Conservation (phyloP, 164 flowering plant genomes). For the Platanus orientalis region DNA sequence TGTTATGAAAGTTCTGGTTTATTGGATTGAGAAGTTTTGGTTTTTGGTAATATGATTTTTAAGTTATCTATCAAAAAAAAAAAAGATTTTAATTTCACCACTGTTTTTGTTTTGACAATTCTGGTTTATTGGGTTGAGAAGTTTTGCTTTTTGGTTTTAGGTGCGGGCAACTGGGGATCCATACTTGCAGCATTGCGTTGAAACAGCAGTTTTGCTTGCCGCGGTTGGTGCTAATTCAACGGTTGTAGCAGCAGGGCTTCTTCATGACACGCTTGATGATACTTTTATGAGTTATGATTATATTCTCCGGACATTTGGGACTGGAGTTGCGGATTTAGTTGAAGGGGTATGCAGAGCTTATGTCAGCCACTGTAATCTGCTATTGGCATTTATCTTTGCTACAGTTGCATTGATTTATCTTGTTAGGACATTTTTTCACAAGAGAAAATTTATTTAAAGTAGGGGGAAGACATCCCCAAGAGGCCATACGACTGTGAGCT, state of each 20-base stretch:
- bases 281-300: slow-evolving; percentile 57
- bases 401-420: background rate
- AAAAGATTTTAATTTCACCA: too few relatives aligned
- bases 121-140: too few relatives aligned
- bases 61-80: too few relatives aligned
- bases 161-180: slow-evolving; percentile 93
- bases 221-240: slow-evolving; percentile 77
- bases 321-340: slow-evolving; percentile 84
- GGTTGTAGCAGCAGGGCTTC: slow-evolving; percentile 91
- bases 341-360: slow-evolving; percentile 70
- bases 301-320: slow-evolving; percentile 57
- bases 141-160: slow-evolving; percentile 31
- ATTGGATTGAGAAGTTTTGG: background rate
- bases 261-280: slow-evolving; percentile 94
- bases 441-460: too few relatives aligned
- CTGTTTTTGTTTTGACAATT: background rate
- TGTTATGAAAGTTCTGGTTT: background rate
- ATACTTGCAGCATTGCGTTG: slow-evolving; percentile 95
- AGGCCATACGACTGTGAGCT: too few relatives aligned
- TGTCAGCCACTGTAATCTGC: background rate
- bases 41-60: too few relatives aligned
- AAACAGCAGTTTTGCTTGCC: slow-evolving; percentile 81
- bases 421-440: too few relatives aligned
- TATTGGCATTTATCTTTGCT: background rate
- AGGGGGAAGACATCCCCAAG: too few relatives aligned